Conservation (phyloP, 345 rosid genomes). For the Zanthoxylum bungeanum region DNA sequence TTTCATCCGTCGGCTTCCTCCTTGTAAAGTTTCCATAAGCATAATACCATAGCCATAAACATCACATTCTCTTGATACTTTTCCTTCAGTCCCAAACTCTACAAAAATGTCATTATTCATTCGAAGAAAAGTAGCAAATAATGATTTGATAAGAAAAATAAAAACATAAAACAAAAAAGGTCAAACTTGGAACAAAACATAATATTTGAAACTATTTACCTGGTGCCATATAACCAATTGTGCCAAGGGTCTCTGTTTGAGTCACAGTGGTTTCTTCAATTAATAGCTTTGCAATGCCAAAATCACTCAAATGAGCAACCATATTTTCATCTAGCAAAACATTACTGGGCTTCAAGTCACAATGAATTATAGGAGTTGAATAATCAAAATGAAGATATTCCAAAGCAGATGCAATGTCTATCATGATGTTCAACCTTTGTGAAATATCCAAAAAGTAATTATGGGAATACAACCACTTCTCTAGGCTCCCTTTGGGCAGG, state of each 20-base stretch:
- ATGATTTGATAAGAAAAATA: no score
- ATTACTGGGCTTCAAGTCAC: background rate
- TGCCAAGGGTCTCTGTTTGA: background rate
- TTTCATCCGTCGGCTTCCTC: conserved; percentile 13
- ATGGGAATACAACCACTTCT: background rate
- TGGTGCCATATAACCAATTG: conserved; percentile 13
- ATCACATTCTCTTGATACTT: conserved; percentile 1
- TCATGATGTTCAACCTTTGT: background rate
- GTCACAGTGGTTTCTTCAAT: background rate
- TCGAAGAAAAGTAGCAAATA: background rate
- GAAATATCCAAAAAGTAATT: background rate
- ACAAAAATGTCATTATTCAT: background rate
- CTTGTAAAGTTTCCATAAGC: conserved; percentile 23
- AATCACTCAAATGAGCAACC: background rate
- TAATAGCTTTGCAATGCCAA: background rate
- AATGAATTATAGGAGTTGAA: background rate
- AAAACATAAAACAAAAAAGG: background rate
- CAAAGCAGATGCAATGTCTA: background rate
- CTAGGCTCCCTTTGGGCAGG: background rate
- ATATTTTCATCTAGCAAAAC: background rate
- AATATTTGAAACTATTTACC: background rate
- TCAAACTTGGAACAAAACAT: background rate
- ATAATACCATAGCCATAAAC: conserved; percentile 15
- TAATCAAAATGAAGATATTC: background rate
- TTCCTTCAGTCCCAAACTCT: conserved; percentile 23